Conservation (phyloP, 768 basidiomycete genomes). For the Russula abietina region DNA sequence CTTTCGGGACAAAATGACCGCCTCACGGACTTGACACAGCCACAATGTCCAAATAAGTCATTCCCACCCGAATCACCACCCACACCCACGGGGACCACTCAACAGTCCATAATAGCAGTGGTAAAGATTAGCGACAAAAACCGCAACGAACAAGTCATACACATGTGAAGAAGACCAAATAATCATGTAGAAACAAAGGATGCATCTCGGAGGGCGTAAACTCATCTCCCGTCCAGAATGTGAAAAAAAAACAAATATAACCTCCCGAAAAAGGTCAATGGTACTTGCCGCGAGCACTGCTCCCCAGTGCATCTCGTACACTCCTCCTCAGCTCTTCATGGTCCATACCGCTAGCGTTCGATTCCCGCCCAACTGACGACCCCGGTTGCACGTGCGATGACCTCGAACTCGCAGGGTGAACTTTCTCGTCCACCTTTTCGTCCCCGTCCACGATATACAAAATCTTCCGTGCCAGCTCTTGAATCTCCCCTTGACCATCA, state of each 20-base stretch:
- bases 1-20: not conserved
- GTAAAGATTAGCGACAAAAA: not conserved
- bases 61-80: not conserved
- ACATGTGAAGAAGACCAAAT: slow-evolving; percentile 15
- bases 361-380: slow-evolving; percentile 59
- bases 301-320: slow-evolving; percentile 75
- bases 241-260: not conserved
- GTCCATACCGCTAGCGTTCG: slow-evolving; percentile 44
- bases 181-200: slow-evolving; percentile 12
- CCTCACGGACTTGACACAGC: not conserved
- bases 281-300: slow-evolving; percentile 44
- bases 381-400: slow-evolving; percentile 66
- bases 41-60: not conserved
- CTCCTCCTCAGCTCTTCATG: slow-evolving; percentile 78
- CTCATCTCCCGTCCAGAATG: not conserved
- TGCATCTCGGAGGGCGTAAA: not conserved
- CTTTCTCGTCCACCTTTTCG: slow-evolving; percentile 57
- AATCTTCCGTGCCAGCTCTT: slow-evolving; percentile 76
- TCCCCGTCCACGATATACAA: slow-evolving; percentile 82
- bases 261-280: slow-evolving; percentile 12
- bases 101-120: not conserved
- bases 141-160: slow-evolving; percentile 11
- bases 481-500: slow-evolving; percentile 89
- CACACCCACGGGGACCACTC: not conserved
- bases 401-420: slow-evolving; percentile 53